These are phyloP conservation scores for Andrographis paniculata DNA, from an alignment of 305 asterid species.

Conservation along the genomic window DNA sequence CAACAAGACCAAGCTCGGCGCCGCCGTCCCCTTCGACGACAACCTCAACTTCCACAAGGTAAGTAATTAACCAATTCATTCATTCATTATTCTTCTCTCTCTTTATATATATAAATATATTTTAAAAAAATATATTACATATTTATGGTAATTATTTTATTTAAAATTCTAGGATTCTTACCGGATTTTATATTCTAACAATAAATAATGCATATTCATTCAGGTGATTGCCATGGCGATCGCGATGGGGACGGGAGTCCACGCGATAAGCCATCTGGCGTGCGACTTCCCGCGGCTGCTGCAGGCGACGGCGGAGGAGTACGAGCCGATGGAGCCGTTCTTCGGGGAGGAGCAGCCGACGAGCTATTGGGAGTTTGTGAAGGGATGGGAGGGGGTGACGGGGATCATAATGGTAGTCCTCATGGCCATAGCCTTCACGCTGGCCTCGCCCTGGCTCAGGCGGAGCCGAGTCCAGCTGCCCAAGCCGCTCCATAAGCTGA, in stretches of 20 bases:
- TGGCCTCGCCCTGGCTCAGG: constrained; percentile 77
- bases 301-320: constrained; percentile 39
- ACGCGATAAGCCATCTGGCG: constrained; percentile 55
- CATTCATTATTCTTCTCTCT: not conserved
- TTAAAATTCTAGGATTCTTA: too few species aligned
- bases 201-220: too few species aligned
- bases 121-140: too few species aligned
- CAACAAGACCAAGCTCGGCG: constrained; percentile 69
- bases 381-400: constrained; percentile 69
- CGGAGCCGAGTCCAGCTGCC: constrained; percentile 46
- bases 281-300: constrained; percentile 79
- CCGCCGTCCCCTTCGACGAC: constrained; percentile 87
- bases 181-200: too few species aligned
- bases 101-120: too few species aligned
- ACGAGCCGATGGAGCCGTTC: constrained; percentile 43
- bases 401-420: constrained; percentile 80
- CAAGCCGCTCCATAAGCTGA: constrained; percentile 51
- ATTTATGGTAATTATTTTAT: too few species aligned
- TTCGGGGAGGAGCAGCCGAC: constrained; percentile 64
- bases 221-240: constrained; percentile 71
- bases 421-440: constrained; percentile 78
- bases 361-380: constrained; percentile 64
- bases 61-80: constrained; percentile 16
- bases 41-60: constrained; percentile 89
- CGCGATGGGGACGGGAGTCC: constrained; percentile 62